These are phyloP conservation scores for Phytopythium kandeliae DNA, from an alignment of 352 stramenopile genomes.

Conservation along the genomic window DNA sequence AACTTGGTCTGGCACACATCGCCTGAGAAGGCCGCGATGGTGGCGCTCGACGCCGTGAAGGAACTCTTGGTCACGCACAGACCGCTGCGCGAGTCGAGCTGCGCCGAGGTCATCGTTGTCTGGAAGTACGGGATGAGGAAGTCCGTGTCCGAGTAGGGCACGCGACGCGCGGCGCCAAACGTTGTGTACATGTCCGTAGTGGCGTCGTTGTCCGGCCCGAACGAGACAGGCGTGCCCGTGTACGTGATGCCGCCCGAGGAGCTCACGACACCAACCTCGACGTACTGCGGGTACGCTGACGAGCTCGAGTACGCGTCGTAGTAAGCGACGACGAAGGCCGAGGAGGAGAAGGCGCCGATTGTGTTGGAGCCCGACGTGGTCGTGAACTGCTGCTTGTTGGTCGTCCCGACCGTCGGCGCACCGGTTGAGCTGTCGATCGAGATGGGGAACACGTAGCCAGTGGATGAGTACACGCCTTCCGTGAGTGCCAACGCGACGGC, in stretches of 20 bases:
- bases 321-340: slow-evolving; percentile 40
- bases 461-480: slow-evolving; percentile 1
- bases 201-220: slow-evolving; percentile 26
- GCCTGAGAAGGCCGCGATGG: slow-evolving; percentile 20
- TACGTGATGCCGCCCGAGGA: slow-evolving; percentile 28
- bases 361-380: slow-evolving; percentile 29
- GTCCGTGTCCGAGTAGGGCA: slow-evolving; percentile 11
- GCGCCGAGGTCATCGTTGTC: slow-evolving; percentile 7
- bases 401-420: slow-evolving; percentile 11
- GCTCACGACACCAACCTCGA: slow-evolving; percentile 31
- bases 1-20: slow-evolving; percentile 40
- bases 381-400: slow-evolving; percentile 18
- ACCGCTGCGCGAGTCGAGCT: slow-evolving; percentile 9
- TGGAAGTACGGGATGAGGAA: slow-evolving; percentile 59
- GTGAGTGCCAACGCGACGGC: slow-evolving; percentile 36
- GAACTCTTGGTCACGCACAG: slow-evolving; percentile 40
- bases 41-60: slow-evolving; percentile 13
- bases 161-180: slow-evolving; percentile 29
- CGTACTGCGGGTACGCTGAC: slow-evolving; percentile 21
- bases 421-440: slow-evolving; percentile 13
- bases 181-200: slow-evolving; percentile 11
- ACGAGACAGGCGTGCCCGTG: slow-evolving; percentile 14
- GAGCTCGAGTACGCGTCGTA: slow-evolving; percentile 26
- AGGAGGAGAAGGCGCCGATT: slow-evolving; percentile 24
- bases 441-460: slow-evolving; percentile 19